These are phyloP conservation scores for Sugiyamaella smithiae DNA, from an alignment of 805 yeast genomes.

Conservation along the genomic window DNA sequence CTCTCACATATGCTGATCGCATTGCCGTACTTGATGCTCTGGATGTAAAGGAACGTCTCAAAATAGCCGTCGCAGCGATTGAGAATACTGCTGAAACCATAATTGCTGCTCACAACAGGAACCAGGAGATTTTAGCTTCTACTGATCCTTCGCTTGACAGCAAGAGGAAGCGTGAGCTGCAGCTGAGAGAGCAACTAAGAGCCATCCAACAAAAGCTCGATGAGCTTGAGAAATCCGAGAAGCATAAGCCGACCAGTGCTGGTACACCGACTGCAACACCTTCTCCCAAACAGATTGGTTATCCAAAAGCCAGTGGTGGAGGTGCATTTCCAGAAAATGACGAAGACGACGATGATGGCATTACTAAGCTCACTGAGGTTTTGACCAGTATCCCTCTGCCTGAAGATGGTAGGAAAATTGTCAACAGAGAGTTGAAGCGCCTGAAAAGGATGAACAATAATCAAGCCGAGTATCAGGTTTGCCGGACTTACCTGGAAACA, in stretches of 20 bases:
- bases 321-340: constrained; percentile 14
- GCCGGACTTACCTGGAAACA: constrained; percentile 41
- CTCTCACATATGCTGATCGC: constrained; percentile 32
- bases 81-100: constrained; percentile 14
- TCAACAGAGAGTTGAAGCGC: constrained; percentile 38
- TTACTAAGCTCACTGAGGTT: constrained; percentile 30
- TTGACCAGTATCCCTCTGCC: constrained; percentile 28
- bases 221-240: constrained; percentile 13
- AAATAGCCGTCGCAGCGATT: constrained; percentile 24
- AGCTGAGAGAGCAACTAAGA: constrained; percentile 28
- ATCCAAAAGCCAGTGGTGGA: constrained; percentile 3
- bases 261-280: constrained; percentile 3
- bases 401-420: constrained; percentile 36
- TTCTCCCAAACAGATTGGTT: background rate
- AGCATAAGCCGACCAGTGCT: background rate
- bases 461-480: constrained; percentile 43
- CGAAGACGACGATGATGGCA: constrained; percentile 36
- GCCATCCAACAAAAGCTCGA: constrained; percentile 28
- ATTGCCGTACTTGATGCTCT: constrained; percentile 29
- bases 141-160: constrained; percentile 8
- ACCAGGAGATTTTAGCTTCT: constrained; percentile 7
- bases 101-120: constrained; percentile 14
- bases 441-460: constrained; percentile 39
- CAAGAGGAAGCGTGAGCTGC: constrained; percentile 30
- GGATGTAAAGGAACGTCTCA: constrained; percentile 29